Base-by-base conservation (phyloP, 2,329 filamentous ascomycete species). In the Truncatella angustata region DNA sequence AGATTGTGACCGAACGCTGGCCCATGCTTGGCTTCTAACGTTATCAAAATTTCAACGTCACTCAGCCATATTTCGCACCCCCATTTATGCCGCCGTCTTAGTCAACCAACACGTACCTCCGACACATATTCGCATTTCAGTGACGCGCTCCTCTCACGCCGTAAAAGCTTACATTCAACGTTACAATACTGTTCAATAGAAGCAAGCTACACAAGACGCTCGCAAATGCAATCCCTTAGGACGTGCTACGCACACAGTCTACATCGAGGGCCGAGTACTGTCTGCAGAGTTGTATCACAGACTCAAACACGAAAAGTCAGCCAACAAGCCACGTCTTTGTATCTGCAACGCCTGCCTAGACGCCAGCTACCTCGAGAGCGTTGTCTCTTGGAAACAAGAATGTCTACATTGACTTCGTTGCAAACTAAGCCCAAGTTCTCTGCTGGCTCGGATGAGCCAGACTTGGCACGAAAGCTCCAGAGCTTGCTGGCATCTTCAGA, bases 371-470 rank as follows among this genome's bases (percentile, higher is more conserved):
- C 21, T 18, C 32, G 14, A 46, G 23, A 20, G 14, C 30, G 6
- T 28, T 34, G 34, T 14, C 21, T 37, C 16, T 54, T n/a, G 14
- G 39, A 37, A 14, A 20, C 47, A 16, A 16, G 39, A 35, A 50
- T 54, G 32, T 46, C 49, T 28, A 58, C 57, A 34, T 9, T 21
- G n/a, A 34, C 39, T 23, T 24, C 35, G 39, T 40, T 36, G 18
- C 49, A 44, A 36, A 6, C 44, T 5, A 26, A 5, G 21, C 59
- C 62, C 40, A 59, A 50, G 52, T 81, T 81, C 65, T 73, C 78
- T 3, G 57, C 70, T 24, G 77, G 74, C 53, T 73, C 74, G 4
- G 73, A 82, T 55, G 67, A 70, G 53, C 54, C 65, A 3, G 62
- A 63, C 18, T 58, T 76, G 43, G 60, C 64, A 2, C 51, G 67